Percentiles rank a stretch among this genome's conserved stretches.
Conservation (phyloP, 73 alveolate species). For the Paramecium pentaurelia region DNA sequence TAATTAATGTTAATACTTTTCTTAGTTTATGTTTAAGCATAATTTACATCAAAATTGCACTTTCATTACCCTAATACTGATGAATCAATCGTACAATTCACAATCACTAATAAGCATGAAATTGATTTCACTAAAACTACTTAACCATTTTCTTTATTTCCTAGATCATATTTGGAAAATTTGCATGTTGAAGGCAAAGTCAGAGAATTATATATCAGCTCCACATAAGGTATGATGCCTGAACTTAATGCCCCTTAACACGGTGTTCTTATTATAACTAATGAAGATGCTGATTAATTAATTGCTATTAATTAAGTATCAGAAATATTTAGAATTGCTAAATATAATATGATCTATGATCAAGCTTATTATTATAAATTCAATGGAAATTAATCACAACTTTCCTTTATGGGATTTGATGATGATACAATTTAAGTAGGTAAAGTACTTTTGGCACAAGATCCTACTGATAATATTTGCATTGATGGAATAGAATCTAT, state of each 20-base stretch:
- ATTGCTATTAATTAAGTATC: background rate
- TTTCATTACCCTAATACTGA: background rate
- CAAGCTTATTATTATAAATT: background rate
- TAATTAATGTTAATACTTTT: background rate
- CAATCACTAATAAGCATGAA: background rate
- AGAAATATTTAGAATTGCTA: conserved; percentile 15
- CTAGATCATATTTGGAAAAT: conserved; percentile 17
- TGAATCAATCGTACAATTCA: conserved; percentile 7
- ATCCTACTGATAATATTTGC: conserved; percentile 19
- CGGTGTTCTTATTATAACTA: background rate
- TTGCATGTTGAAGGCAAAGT: conserved; percentile 1
- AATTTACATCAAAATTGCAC: background rate
- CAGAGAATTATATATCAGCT: background rate
- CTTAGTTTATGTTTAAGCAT: background rate
- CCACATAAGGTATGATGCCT: background rate
- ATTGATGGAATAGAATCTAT: conserved; percentile 13
- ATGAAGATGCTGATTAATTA: background rate
- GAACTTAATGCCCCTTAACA: conserved; percentile 12
- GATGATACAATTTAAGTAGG: background rate
- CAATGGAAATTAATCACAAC: background rate
- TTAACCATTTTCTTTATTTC: background rate
- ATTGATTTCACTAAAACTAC: background rate
- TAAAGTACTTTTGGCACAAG: background rate
- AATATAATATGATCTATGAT: background rate
- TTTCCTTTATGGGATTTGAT: background rate